phyloP scores from a whole-genome alignment of 306 rosid species.

The Comarum palustre region DNA sequence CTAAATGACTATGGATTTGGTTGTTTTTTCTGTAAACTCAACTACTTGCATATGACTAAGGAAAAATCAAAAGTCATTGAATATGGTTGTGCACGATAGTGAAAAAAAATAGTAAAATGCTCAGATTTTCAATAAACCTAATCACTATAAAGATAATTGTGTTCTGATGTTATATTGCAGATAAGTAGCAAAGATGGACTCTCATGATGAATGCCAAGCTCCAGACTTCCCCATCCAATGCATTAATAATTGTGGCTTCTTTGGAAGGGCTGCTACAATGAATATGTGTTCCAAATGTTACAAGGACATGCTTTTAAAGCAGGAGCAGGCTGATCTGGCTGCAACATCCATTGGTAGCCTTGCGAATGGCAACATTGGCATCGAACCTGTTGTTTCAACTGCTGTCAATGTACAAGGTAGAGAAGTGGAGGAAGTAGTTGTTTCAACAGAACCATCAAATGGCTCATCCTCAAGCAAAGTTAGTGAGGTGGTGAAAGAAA shows the following conservation, averaged over 20 bases:
- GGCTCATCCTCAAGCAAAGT: constrained; percentile 38
- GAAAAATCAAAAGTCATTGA: too few species aligned
- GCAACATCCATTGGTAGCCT: constrained; percentile 64
- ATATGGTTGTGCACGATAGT: background rate
- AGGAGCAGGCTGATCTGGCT: constrained; percentile 61
- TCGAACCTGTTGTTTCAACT: constrained; percentile 30
- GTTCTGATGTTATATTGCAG: constrained; percentile 28
- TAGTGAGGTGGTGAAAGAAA: constrained; percentile 39
- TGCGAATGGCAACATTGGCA: constrained; percentile 45
- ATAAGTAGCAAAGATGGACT: constrained; percentile 51
- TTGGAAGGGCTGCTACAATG: constrained; percentile 75
- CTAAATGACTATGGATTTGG: background rate
- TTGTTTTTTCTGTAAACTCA: background rate
- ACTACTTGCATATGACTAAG: too few species aligned
- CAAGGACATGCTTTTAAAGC: constrained; percentile 67
- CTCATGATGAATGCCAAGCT: constrained; percentile 79
- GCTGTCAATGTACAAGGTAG: constrained; percentile 37
- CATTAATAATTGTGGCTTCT: constrained; percentile 71
- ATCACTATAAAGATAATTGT: background rate
- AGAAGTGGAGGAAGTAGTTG: constrained; percentile 31
- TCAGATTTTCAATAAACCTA: background rate
- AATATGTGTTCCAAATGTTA: constrained; percentile 85
- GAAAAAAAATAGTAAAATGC: too few species aligned
- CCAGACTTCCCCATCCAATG: constrained; percentile 68
- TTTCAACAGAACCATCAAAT: constrained; percentile 29